Evolutionary conservation across 2,329 filamentous ascomycete genomes (phyloP).

Genomic region (Hortaea werneckii): DNA sequence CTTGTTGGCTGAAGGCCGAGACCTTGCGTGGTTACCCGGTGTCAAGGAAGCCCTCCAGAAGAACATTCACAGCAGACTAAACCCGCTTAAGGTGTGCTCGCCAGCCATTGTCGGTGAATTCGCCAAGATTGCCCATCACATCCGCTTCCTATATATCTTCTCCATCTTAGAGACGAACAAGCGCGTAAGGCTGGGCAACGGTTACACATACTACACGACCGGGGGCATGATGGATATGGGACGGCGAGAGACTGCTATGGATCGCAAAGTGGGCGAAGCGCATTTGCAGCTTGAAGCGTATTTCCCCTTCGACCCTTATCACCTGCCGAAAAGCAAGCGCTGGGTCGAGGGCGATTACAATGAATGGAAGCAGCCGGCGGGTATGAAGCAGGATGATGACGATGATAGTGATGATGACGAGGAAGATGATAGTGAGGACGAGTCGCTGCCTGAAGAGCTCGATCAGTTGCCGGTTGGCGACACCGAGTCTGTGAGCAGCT

Average conservation of each 20-base stretch:
- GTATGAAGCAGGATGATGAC: constrained; percentile 45
- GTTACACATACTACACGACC: constrained; percentile 38
- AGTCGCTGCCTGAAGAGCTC: constrained; percentile 7
- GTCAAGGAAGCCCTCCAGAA: constrained; percentile 64
- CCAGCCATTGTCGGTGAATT: constrained; percentile 86
- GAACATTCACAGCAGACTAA: constrained; percentile 79
- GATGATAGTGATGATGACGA: constrained; percentile 41
- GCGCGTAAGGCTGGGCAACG: constrained; percentile 67
- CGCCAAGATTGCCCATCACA: constrained; percentile 73
- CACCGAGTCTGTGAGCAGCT: constrained; percentile 16
- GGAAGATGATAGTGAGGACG: constrained; percentile 24
- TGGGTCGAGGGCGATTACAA: constrained; percentile 85
- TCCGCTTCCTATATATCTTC: constrained; percentile 83
- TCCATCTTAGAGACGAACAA: constrained; percentile 87
- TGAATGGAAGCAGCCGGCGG: constrained; percentile 65
- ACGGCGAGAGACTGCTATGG: constrained; percentile 45
- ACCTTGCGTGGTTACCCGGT: constrained; percentile 66
- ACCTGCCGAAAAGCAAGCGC: constrained; percentile 71
- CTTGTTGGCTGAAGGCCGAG: constrained; percentile 53
- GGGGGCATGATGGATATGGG: constrained; percentile 43
- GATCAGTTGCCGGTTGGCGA: constrained; percentile 7
- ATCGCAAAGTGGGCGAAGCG: constrained; percentile 55
- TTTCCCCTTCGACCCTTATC: constrained; percentile 96
- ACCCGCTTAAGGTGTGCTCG: constrained; percentile 90
- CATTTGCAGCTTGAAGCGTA: constrained; percentile 84